These are phyloP conservation scores for Aspergillus jensenii DNA, from an alignment of 2,329 filamentous ascomycete species.

Conservation along the genomic window DNA sequence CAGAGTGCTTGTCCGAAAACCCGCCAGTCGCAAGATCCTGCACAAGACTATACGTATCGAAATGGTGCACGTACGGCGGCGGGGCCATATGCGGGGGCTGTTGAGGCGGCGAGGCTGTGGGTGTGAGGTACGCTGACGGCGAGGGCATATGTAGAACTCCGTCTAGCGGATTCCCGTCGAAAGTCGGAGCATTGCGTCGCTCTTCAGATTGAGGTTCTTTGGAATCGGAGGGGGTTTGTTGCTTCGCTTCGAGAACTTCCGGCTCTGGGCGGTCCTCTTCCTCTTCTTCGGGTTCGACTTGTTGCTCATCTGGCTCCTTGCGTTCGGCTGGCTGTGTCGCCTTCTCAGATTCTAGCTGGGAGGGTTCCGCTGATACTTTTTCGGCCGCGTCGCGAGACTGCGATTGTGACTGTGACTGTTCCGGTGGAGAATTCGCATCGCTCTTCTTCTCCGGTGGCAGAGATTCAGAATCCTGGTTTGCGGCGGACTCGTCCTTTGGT, in stretches of 20 bases:
- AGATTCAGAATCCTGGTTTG: constrained; percentile 10
- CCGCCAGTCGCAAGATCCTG: constrained; percentile 71
- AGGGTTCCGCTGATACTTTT: constrained; percentile 11
- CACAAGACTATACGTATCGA: constrained; percentile 90
- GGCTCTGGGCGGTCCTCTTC: constrained; percentile 19
- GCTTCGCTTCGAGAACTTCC: constrained; percentile 12
- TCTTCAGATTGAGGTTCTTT: constrained; percentile 14
- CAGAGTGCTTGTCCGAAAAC: constrained; percentile 72
- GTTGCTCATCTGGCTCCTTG: constrained; percentile 16
- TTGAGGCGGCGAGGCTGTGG: constrained; percentile 29
- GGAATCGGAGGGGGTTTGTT: neutral
- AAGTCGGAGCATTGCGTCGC: neutral
- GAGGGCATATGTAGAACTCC: constrained; percentile 45
- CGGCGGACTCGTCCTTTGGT: constrained; percentile 25
- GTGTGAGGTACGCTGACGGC: constrained; percentile 34
- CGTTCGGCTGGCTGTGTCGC: constrained; percentile 15
- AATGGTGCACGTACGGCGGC: constrained; percentile 88
- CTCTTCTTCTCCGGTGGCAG: constrained; percentile 10
- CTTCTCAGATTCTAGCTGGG: constrained; percentile 16
- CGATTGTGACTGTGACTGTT: constrained; percentile 14
- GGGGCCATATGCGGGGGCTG: constrained; percentile 65
- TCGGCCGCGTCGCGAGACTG: neutral
- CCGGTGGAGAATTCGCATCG: constrained; percentile 12
- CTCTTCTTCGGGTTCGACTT: constrained; percentile 13
- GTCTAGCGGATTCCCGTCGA: constrained; percentile 33